Percentiles rank a stretch among this genome's conserved stretches.
Conservation (phyloP, 2,329 filamentous ascomycete genomes). For the Colletotrichum siamense region DNA sequence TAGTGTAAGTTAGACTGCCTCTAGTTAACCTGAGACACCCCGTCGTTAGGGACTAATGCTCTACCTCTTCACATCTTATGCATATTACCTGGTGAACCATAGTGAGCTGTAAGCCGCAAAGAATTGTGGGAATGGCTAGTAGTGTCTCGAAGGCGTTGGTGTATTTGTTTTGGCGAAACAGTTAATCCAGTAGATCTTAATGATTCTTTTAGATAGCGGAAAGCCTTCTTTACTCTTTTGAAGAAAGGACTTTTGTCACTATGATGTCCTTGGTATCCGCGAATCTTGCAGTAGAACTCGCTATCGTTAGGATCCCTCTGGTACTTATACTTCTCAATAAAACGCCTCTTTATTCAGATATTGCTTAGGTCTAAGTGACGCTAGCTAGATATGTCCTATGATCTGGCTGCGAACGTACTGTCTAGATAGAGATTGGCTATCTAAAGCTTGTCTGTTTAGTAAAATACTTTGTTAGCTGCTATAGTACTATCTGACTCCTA, state of each 20-base stretch:
- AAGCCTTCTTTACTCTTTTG: neutral
- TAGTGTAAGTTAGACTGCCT: neutral
- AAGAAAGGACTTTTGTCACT: neutral
- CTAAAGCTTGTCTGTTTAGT: neutral
- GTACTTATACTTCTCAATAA: neutral
- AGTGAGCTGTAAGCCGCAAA: neutral
- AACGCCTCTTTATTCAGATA: neutral
- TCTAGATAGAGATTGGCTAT: neutral
- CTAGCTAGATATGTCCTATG: neutral
- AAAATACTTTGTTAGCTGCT: neutral
- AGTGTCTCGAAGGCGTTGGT: too few relatives aligned
- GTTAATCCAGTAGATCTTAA: too few relatives aligned
- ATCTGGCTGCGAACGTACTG: neutral
- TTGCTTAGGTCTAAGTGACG: neutral
- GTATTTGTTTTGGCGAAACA: too few relatives aligned
- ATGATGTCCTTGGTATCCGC: neutral
- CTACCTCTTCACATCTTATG: neutral
- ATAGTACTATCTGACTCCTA: accelerated
- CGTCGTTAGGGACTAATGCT: neutral
- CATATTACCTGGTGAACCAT: neutral
- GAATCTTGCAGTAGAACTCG: neutral
- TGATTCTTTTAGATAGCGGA: too few relatives aligned
- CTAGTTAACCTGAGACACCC: neutral
- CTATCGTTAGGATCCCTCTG: neutral
- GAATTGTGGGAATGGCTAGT: accelerated